Conservation (phyloP, 2,329 filamentous ascomycete species). For the Cercospora zeae-maydis region DNA sequence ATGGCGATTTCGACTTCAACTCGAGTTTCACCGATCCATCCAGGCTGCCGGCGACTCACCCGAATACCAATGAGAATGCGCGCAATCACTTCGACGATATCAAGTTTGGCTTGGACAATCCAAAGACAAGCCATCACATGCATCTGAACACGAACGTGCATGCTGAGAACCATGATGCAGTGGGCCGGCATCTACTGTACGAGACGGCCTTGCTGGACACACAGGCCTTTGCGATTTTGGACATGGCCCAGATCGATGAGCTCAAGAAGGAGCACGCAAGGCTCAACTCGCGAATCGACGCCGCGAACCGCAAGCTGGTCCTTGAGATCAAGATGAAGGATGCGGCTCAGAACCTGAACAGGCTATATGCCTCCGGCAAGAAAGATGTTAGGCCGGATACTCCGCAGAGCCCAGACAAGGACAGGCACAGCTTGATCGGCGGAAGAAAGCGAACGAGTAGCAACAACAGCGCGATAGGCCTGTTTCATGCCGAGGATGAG, state of each 20-base stretch:
- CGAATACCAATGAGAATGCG: slow-evolving; percentile 14
- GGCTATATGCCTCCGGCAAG: slow-evolving; percentile 62
- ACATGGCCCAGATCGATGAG: slow-evolving; percentile 85
- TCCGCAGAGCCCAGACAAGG: slow-evolving; percentile 49
- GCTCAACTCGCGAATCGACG: slow-evolving; percentile 72
- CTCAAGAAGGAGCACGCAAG: slow-evolving; percentile 81
- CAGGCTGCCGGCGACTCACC: slow-evolving; percentile 8
- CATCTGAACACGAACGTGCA: slow-evolving; percentile 30
- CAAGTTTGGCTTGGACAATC: slow-evolving; percentile 25
- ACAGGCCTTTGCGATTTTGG: slow-evolving; percentile 76
- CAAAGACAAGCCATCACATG: slow-evolving; percentile 27
- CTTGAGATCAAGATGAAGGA: slow-evolving; percentile 93
- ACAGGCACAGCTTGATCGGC: slow-evolving; percentile 47
- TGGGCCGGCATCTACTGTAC: slow-evolving; percentile 86
- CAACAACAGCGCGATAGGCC: slow-evolving; percentile 46
- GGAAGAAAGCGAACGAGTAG: slow-evolving; percentile 28
- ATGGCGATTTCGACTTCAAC: slow-evolving; percentile 28
- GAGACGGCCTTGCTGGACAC: slow-evolving; percentile 92
- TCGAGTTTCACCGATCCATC: slow-evolving; percentile 18
- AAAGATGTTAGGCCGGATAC: slow-evolving; percentile 45
- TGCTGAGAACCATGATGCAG: slow-evolving; percentile 47
- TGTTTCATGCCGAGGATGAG: slow-evolving; percentile 66
- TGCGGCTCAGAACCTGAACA: slow-evolving; percentile 80
- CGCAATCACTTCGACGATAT: slow-evolving; percentile 24
- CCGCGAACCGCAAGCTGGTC: slow-evolving; percentile 74